Conservation (phyloP, 108 stramenopile genomes). For the Craspedostauros australis region DNA sequence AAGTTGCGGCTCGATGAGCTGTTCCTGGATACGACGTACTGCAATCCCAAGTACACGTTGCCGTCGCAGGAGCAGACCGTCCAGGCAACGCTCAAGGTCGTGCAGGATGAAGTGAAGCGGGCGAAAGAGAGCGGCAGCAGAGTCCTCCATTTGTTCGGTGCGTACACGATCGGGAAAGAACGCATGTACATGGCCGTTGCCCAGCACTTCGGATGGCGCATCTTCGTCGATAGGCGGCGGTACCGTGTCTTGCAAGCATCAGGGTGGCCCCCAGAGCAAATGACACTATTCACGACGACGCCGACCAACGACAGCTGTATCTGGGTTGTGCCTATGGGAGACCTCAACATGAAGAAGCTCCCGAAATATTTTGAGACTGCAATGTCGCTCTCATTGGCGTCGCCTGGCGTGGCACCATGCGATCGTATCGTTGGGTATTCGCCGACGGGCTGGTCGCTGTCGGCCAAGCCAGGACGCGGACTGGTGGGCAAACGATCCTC, state of each 20-base stretch:
- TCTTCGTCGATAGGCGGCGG: constrained; percentile 77
- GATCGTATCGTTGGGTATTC: constrained; percentile 57
- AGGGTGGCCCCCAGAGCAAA: constrained; percentile 56
- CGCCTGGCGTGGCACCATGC: constrained; percentile 39
- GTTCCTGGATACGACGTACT: constrained; percentile 75
- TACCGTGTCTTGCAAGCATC: constrained; percentile 60
- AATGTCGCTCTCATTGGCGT: constrained; percentile 36
- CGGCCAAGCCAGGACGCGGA: constrained; percentile 27
- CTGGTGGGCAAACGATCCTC: constrained; percentile 40
- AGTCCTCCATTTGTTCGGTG: constrained; percentile 83
- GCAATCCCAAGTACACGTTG: constrained; percentile 55
- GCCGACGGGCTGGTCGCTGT: constrained; percentile 67
- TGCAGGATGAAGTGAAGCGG: constrained; percentile 36
- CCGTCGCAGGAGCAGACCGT: constrained; percentile 54
- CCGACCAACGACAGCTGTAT: constrained; percentile 46
- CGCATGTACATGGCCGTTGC: constrained; percentile 85
- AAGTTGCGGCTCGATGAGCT: constrained; percentile 37
- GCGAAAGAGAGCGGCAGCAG: constrained; percentile 25
- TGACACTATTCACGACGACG: constrained; percentile 57
- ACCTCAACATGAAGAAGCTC: constrained; percentile 78
- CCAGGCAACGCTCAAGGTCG: constrained; percentile 38
- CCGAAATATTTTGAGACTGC: constrained; percentile 43
- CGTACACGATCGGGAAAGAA: constrained; percentile 94
- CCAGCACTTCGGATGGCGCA: constrained; percentile 44
- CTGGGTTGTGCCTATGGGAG: constrained; percentile 82